Base-by-base conservation (phyloP, 306 rosid genomes). In the Abrus precatorius region DNA sequence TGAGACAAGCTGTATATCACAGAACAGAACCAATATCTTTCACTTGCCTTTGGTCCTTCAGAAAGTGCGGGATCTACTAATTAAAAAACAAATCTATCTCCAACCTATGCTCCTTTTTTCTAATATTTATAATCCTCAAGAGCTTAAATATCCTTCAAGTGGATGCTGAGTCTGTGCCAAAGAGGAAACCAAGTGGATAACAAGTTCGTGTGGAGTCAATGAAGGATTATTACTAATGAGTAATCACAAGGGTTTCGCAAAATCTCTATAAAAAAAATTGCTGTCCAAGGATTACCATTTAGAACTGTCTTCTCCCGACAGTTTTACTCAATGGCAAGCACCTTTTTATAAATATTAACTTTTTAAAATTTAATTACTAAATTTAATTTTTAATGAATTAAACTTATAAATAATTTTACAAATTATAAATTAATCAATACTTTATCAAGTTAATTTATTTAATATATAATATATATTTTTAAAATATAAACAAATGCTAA, bases 151-250 rank as follows among this genome's bases (percentile, higher is more conserved):
- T 44, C 69, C 69, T 45, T 59, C 56, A 4, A 79, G 77, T 70
- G 72, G 64, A 48, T 70, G 73, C 57, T 80, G 78, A 71, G 65
- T 61, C 45, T 12, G 45, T 6, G 62, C 1, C 65, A 5, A 49
- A 50, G 56, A 50, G 34, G 65, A 61, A 43, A 48, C 5, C 54
- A 69, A 55, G 54, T 69, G 61, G 83, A 79, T 79, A 80, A 29
- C 66, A 49, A 12, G 54, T 28, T 52, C 27, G 56, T 50, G 5
- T 5, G 27, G 47, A 70, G 65, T 34, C 83, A 71, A 36, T 38
- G 65, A 12, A 28, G 33, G 20, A 20, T 20, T 20, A 59, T 4
- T 59, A 45, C 20, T 20, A 20, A 20, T 20, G 20, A 20, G 20
- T 20, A 11, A 34, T 48, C 11, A 57, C 28, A 32, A 30, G 59